Evolutionary conservation across 305 asterid species (phyloP).

Genomic region (Solanum hybrid): DNA sequence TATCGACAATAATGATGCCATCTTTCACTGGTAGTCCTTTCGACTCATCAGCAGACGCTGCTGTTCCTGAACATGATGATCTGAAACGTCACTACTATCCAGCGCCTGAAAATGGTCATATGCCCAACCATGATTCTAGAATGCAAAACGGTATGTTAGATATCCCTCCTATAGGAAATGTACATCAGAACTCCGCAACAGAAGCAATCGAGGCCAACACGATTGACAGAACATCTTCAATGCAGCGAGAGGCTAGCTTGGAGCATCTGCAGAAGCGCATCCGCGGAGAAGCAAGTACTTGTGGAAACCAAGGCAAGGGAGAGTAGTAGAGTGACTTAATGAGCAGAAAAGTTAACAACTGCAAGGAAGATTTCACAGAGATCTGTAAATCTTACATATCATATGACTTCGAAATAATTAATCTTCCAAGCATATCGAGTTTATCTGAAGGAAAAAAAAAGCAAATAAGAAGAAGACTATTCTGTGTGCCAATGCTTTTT

Average conservation of each 20-base stretch:
- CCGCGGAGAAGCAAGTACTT: conserved; percentile 32
- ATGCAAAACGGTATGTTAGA: conserved; percentile 38
- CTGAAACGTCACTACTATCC: conserved; percentile 37
- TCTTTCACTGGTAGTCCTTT: conserved; percentile 51
- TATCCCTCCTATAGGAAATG: conserved; percentile 32
- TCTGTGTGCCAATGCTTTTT: not conserved
- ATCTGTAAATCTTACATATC: not conserved
- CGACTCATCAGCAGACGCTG: conserved; percentile 52
- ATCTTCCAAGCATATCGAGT: not conserved
- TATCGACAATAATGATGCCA: conserved; percentile 50
- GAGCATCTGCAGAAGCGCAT: conserved; percentile 82
- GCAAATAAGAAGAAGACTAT: not conserved
- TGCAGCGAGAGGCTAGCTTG: conserved; percentile 89
- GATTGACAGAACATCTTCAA: conserved; percentile 54
- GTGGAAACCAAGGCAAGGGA: conserved; percentile 28
- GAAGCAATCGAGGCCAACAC: conserved; percentile 24
- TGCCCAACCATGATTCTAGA: conserved; percentile 29
- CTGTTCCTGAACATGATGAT: conserved; percentile 63
- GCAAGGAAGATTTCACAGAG: not conserved
- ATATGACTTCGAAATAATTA: not conserved
- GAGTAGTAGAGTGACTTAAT: conserved; percentile 16
- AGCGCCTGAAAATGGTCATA: conserved; percentile 26
- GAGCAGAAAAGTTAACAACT: not conserved
- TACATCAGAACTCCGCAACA: conserved; percentile 23
- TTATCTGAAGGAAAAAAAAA: not conserved